phyloP scores from a whole-genome alignment of 1,284 basidiomycete genomes.

The Schizopora paradoxa region DNA sequence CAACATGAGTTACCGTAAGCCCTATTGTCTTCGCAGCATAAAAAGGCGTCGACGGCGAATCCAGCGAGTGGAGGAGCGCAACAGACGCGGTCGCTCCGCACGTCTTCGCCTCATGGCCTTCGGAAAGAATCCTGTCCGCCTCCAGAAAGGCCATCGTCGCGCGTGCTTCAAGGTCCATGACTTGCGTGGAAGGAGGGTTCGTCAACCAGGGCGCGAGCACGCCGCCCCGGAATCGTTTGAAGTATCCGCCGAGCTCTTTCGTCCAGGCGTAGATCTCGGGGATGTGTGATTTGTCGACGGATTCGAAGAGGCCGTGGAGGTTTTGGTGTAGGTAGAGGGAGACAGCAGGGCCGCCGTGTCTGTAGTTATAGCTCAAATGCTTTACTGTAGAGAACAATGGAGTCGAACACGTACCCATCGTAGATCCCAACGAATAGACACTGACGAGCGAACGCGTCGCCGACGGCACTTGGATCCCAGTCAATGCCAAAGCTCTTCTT shows the following conservation, averaged over 20 bases:
- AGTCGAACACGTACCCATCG: slow-evolving; percentile 59
- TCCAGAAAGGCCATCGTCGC: slow-evolving; percentile 83
- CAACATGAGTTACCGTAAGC: slow-evolving; percentile 88
- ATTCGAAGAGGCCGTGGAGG: slow-evolving; percentile 76
- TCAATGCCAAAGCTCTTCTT: slow-evolving; percentile 57
- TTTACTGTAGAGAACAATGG: slow-evolving; percentile 13
- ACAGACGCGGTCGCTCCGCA: slow-evolving; percentile 91
- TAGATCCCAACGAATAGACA: slow-evolving; percentile 84
- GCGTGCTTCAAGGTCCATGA: slow-evolving; percentile 77
- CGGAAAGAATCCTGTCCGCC: slow-evolving; percentile 59
- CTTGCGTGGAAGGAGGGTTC: slow-evolving; percentile 36
- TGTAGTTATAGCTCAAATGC: slow-evolving; percentile 31
- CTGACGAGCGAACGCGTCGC: slow-evolving; percentile 63
- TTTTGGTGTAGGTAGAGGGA: slow-evolving; percentile 76
- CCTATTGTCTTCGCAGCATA: slow-evolving; percentile 67
- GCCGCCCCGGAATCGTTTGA: slow-evolving; percentile 82
- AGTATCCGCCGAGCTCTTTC: slow-evolving; percentile 80
- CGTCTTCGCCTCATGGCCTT: slow-evolving; percentile 53
- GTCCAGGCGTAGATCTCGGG: slow-evolving; percentile 74
- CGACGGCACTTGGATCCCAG: slow-evolving; percentile 65
- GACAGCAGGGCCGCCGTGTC: slow-evolving; percentile 76
- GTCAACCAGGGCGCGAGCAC: slow-evolving; percentile 64
- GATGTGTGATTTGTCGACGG: slow-evolving; percentile 59
- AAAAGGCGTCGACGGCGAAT: slow-evolving; percentile 70
- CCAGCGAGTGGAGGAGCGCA: slow-evolving; percentile 81